These are phyloP conservation scores for Torulaspora globosa DNA, from an alignment of 1,139 yeast genomes.

Conservation along the genomic window DNA sequence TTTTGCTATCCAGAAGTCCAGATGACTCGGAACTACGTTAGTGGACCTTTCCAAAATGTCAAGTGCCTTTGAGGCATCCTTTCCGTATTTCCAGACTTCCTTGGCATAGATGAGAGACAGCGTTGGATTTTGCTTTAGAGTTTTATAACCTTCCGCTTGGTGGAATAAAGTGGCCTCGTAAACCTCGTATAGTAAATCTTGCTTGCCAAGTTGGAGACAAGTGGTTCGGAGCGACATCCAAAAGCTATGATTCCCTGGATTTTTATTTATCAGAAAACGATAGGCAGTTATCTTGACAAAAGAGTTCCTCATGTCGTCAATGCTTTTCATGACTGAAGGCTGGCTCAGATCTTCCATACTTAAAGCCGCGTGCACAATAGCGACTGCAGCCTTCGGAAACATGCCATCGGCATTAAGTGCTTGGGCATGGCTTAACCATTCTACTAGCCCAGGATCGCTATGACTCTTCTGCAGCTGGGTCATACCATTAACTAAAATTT, in stretches of 20 bases:
- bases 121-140: conserved; percentile 48
- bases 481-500: conserved; percentile 52
- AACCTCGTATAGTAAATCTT: conserved; percentile 42
- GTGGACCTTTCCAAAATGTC: conserved; percentile 49
- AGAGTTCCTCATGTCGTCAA: conserved; percentile 10
- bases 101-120: conserved; percentile 70
- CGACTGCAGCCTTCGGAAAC: conserved; percentile 27
- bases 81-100: conserved; percentile 52
- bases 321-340: background rate
- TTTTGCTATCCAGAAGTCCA: conserved; percentile 66
- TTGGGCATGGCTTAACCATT: conserved; percentile 51
- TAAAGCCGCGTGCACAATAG: conserved; percentile 32
- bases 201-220: conserved; percentile 40
- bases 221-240: conserved; percentile 56
- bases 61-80: conserved; percentile 52
- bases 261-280: conserved; percentile 35
- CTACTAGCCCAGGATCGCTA: conserved; percentile 41
- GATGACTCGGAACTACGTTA: conserved; percentile 43
- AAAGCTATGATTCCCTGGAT: conserved; percentile 47
- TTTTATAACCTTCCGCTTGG: conserved; percentile 22
- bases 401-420: conserved; percentile 36
- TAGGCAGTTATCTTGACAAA: conserved; percentile 16
- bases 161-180: conserved; percentile 48
- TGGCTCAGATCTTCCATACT: conserved; percentile 13
- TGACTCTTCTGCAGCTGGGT: conserved; percentile 48